Evolutionary conservation across 2,329 filamentous ascomycete genomes (phyloP).

Genomic region (Cylindrodendrum hubeiense): DNA sequence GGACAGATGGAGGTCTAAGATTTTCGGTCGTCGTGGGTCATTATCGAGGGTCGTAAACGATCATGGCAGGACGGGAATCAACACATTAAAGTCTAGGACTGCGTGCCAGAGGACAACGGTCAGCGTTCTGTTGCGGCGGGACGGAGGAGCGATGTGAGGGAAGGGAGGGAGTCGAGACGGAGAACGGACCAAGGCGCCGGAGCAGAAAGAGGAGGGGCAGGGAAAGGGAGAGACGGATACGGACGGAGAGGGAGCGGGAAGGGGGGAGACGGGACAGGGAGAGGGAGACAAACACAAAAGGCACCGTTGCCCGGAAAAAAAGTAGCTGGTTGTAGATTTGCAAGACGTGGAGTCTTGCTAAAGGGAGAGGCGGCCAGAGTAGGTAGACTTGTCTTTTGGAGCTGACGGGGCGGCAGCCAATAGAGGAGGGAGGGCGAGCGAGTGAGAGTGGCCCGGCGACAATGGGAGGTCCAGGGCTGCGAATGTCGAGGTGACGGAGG

Average conservation of each 20-base stretch:
- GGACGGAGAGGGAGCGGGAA: neutral
- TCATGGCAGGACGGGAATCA: conserved; percentile 41
- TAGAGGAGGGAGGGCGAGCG: conserved; percentile 26
- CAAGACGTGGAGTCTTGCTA: conserved; percentile 6
- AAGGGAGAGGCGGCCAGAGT: conserved; percentile 1
- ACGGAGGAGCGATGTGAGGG: conserved; percentile 22
- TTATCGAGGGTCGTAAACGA: conserved; percentile 45
- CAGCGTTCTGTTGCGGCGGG: conserved; percentile 35
- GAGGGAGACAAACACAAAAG: conserved; percentile 24
- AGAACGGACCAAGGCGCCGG: conserved; percentile 38
- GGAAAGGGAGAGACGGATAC: conserved; percentile 21
- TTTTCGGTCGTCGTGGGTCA: conserved; percentile 41
- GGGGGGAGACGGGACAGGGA: conserved; percentile 17
- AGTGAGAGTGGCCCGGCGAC: conserved; percentile 14
- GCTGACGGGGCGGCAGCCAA: conserved; percentile 12
- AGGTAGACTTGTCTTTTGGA: conserved; percentile 15
- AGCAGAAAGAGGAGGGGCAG: conserved; percentile 45
- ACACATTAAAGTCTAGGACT: conserved; percentile 45
- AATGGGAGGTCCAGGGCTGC: conserved; percentile 6
- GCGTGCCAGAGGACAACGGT: conserved; percentile 36
- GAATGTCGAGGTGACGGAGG: neutral
- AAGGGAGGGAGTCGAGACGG: conserved; percentile 39
- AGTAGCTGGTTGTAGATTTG: conserved; percentile 6
- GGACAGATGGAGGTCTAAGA: conserved; percentile 28
- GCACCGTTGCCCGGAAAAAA: conserved; percentile 14